A percentile compares a stretch with the other conserved stretches of the same genome.
Evolutionary conservation across 352 stramenopile genomes (phyloP).

Genomic region (Globisporangium iwayamae): DNA sequence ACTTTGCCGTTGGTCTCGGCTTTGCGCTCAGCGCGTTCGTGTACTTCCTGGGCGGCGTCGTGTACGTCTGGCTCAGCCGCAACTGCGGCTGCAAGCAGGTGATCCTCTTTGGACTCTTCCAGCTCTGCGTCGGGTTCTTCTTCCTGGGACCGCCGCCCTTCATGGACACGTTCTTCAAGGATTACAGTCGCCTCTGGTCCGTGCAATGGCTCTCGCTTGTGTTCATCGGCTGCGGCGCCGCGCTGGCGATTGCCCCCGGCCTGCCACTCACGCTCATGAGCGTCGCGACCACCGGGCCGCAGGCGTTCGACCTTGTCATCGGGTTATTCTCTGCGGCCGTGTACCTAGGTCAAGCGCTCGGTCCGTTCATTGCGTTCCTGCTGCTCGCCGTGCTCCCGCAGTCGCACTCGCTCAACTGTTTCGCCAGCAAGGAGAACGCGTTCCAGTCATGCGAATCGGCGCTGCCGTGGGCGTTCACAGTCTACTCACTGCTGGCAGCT

Average conservation of each 20-base stretch:
- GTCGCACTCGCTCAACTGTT: slow-evolving; percentile 41
- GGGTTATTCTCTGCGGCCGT: slow-evolving; percentile 65
- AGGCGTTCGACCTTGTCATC: slow-evolving; percentile 61
- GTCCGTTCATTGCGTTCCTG: slow-evolving; percentile 49
- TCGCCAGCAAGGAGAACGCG: slow-evolving; percentile 17
- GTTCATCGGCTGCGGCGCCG: slow-evolving; percentile 51
- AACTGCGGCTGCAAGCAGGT: slow-evolving; percentile 61
- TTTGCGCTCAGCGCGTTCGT: slow-evolving; percentile 66
- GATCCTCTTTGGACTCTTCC: slow-evolving; percentile 48
- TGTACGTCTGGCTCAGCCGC: slow-evolving; percentile 59
- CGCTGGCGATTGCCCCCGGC: slow-evolving; percentile 53
- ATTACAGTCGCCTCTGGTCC: slow-evolving; percentile 39
- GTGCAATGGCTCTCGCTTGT: slow-evolving; percentile 50
- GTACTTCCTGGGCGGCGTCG: slow-evolving; percentile 56
- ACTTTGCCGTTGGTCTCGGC: slow-evolving; percentile 56
- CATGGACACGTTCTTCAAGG: slow-evolving; percentile 35
- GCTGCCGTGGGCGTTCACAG: slow-evolving; percentile 59
- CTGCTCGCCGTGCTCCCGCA: slow-evolving; percentile 47
- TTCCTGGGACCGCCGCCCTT: slow-evolving; percentile 58
- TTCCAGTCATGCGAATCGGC: slow-evolving; percentile 39
- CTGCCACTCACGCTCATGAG: slow-evolving; percentile 60
- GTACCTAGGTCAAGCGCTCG: slow-evolving; percentile 62
- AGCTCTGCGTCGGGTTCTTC: slow-evolving; percentile 52
- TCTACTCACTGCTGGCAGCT: slow-evolving; percentile 41
- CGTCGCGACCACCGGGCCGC: slow-evolving; percentile 28